Evolutionary conservation across 1,284 basidiomycete species (phyloP).

Genomic region (Polyporus tsugae): DNA sequence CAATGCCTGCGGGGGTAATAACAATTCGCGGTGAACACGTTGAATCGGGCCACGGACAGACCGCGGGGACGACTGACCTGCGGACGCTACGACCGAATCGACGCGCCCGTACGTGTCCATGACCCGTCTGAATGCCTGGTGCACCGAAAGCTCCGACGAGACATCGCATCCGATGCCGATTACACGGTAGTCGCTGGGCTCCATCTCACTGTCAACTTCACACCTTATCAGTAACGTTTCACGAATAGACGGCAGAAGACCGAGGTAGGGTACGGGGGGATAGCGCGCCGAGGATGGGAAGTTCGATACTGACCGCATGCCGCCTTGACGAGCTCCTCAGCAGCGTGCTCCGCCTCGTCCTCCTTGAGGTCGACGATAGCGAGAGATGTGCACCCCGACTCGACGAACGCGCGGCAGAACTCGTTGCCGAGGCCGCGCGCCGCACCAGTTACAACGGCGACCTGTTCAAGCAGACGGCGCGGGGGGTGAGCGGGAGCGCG

Average conservation of each 20-base stretch:
- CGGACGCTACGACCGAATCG: slow-evolving; percentile 89
- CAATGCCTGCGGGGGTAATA: slow-evolving; percentile 66
- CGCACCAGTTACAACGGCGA: slow-evolving; percentile 94
- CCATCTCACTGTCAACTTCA: slow-evolving; percentile 68
- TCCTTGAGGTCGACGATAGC: slow-evolving; percentile 88
- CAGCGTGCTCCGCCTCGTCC: slow-evolving; percentile 76
- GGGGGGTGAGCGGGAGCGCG: slow-evolving; percentile 14
- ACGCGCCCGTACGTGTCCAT: slow-evolving; percentile 83
- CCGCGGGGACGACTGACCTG: slow-evolving; percentile 60
- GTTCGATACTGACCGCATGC: slow-evolving; percentile 54
- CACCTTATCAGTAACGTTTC: slow-evolving; percentile 45
- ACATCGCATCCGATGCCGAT: slow-evolving; percentile 91
- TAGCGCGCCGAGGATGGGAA: slow-evolving; percentile 16
- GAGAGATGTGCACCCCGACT: slow-evolving; percentile 85
- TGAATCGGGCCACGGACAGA: slow-evolving; percentile 1
- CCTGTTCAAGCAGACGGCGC: slow-evolving; percentile 52
- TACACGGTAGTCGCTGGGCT: slow-evolving; percentile 70
- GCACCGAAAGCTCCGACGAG: slow-evolving; percentile 81
- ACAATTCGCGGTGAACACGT: slow-evolving; percentile 12
- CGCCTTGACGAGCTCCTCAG: slow-evolving; percentile 72
- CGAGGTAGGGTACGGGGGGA: slow-evolving; percentile 17
- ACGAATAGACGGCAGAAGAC: slow-evolving; percentile 3
- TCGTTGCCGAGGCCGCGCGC: slow-evolving; percentile 90
- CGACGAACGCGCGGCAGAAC: slow-evolving; percentile 89
- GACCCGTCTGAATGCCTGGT: slow-evolving; percentile 74